phyloP scores from a whole-genome alignment of 176 grass and related monocot genomes.

The barley (Hordeum vulgare) region MorexV3_pseudomolecules_assembly NC_058522.1:65347757-65348256 shows the following conservation, averaged over 20 bases:
- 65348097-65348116: conserved; percentile 47
- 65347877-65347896: conserved; percentile 36
- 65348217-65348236: conserved; percentile 69
- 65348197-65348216: conserved; percentile 71
- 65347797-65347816: conserved; percentile 51
- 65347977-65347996: conserved; percentile 49
- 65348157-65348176: conserved; percentile 77
- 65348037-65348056: conserved; percentile 64
- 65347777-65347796: conserved; percentile 35
- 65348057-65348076: conserved; percentile 58
- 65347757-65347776: conserved; percentile 53
- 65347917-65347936: conserved; percentile 39
- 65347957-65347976: conserved; percentile 39
- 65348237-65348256: conserved; percentile 85
- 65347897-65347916: conserved; percentile 45
- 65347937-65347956: conserved; percentile 39
- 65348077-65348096: conserved; percentile 54
- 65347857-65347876: conserved; percentile 32
- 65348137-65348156: conserved; percentile 52
- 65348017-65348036: conserved; percentile 71
- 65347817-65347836: conserved; percentile 53
- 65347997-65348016: conserved; percentile 57
- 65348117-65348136: conserved; percentile 60
- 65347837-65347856: conserved; percentile 45
- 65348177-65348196: conserved; percentile 77